Evolutionary conservation across 2,329 filamentous ascomycete species (phyloP), one percentile per base, ranked within the genome.

Genomic region (Colletotrichum caudatum): DNA sequence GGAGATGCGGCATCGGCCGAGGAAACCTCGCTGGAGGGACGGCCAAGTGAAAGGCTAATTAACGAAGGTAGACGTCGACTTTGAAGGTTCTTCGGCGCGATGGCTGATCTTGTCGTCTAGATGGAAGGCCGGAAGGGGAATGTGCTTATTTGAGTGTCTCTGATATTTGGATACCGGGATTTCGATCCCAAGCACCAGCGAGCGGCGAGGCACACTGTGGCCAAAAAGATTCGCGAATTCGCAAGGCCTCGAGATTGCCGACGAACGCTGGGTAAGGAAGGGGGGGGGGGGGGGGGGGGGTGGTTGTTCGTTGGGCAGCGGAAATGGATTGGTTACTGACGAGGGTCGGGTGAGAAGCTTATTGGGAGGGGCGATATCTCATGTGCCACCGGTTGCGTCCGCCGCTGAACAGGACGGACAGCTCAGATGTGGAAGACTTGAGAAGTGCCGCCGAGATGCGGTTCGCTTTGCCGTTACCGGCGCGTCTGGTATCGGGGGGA

Each of bases 391-490:
- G 54, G 35, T 57, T 57, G 54, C 54, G n/a, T 57, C 54, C 14
- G 16, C 23, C 14, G 12, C 23, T 41, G 35, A 41, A 14, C 35
- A 6, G 44, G 20, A 46, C 20, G 6, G 26, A 29, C 39, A 8
- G 9, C 46, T 29, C 37, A 12, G 33, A 37, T 16, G 41, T 48
- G 33, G 33, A 12, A 12, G 26, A n/a, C 35, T 50, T 33, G 33
- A 23, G 48, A 63, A 29, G 46, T 41, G 60, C 35, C 60, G 48
- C 35, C 60, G 26, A 35, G 23, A 23, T 29, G n/a, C 46, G 20
- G 46, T 48, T 29, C 18, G 37, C 23, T 18, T 35, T n/a, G 46
- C 60, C 46, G 60, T 63, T 53, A 46, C 60, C 60, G 60, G 60
- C 33, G 35, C 60, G 33, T 39, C 23, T 37, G 46, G 44, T 37